Base-by-base conservation (phyloP, 2,329 filamentous ascomycete genomes). In the Fusarium sambucinum region DNA sequence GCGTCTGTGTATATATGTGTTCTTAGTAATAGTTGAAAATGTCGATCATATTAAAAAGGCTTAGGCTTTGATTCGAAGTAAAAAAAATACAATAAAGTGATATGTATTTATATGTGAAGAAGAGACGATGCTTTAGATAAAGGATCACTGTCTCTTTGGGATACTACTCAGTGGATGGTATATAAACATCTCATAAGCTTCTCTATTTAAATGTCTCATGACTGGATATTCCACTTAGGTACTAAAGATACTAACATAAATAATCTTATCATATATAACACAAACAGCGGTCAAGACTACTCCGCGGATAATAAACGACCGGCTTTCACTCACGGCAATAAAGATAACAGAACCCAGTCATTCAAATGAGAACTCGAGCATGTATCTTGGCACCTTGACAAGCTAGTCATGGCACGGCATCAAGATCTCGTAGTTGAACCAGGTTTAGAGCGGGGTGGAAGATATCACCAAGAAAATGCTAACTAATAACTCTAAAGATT, bases 401-500 rank as follows among this genome's bases (percentile, higher is more conserved):
- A 37, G n/a, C 46, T 17, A 29, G 25, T n/a, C 23, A 38, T 27
- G 8, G 2, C 9, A 25, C 6, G n/a, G 32, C 16, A 38, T 27
- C 35, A 38, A 35, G 32, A 19, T 37, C 12, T 50, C 12, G 47
- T 45, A 50, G 21, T 38, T 37, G 7, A 38, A 27, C 17, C 23
- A 38, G 47, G 25, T 42, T 52, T 32, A n/a, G 13, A 45, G 58
- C 59, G 59, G 59, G 59, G 59, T 42, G 50, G 48, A 10, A 12
- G 27, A 54, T 21, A 37, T 38, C 32, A 14, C 38, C 23, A 61
- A 10, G 32, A 19, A 4, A 16, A 40, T 9, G 23, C 51, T 50
- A 41, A 53, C 27, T 27, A 46, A 59, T 53, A 53, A 64, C 61
- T 42, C 30, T 65, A 59, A 53, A 42, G 53, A 64, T 58, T 59